Conservation (phyloP, 2,329 filamentous ascomycete species). For the Colletotrichum tamarilloi region DNA sequence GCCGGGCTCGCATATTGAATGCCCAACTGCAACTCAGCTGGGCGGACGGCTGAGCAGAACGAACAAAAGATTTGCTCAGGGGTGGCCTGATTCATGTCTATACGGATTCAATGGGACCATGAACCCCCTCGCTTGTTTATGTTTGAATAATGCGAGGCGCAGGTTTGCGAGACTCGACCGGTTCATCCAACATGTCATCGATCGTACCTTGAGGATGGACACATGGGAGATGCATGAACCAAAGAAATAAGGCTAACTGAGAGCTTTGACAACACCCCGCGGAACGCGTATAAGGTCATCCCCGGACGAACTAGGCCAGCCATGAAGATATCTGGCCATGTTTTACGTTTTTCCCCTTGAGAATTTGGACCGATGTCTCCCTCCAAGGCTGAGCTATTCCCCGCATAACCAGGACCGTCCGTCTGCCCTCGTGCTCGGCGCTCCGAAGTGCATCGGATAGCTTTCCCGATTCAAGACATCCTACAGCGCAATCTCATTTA, state of each 20-base stretch:
- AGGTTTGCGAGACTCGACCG: neutral
- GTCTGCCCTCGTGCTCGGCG: neutral
- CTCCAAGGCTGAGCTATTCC: constrained; percentile 9
- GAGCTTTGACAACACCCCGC: constrained; percentile 2
- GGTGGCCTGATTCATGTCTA: constrained; percentile 10
- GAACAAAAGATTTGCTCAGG: neutral
- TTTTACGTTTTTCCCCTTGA: neutral
- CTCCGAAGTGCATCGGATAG: constrained; percentile 22
- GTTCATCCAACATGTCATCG: neutral
- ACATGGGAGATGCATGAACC: neutral
- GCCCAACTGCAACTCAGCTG: neutral
- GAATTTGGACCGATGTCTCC: neutral
- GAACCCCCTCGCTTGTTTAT: neutral
- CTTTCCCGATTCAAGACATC: constrained; percentile 1
- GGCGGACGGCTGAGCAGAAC: constrained; percentile 1
- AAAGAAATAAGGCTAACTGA: neutral
- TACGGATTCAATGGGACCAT: neutral
- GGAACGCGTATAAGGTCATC: neutral
- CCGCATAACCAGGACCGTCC: constrained; percentile 1
- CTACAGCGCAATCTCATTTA: constrained; percentile 2
- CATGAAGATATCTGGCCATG: neutral
- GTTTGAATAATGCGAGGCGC: neutral
- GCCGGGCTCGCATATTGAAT: neutral
- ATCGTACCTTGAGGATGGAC: neutral
- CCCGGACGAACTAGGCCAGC: neutral